A percentile compares a stretch with the other conserved stretches of the same genome.
phyloP scores from a whole-genome alignment of 2,329 filamentous ascomycete species.

The Huntiella savannae region DNA sequence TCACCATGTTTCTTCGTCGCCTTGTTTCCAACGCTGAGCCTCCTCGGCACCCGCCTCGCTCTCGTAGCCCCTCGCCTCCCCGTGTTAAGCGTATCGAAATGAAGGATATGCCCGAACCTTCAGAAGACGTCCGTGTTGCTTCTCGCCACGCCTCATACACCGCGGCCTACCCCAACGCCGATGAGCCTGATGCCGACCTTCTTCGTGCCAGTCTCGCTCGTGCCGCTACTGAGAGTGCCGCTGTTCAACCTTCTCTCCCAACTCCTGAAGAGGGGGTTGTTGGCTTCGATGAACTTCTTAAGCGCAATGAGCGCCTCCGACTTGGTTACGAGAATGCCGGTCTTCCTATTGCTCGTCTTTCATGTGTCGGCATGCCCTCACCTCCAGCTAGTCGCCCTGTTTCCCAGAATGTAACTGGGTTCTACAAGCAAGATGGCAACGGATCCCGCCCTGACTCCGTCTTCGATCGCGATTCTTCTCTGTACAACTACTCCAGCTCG shows the following conservation, averaged over 20 bases:
- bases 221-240: slow-evolving; percentile 5
- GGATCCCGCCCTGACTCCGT: not conserved
- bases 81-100: slow-evolving; percentile 11
- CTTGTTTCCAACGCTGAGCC: slow-evolving; percentile 8
- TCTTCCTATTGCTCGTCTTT: slow-evolving; percentile 10
- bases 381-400: slow-evolving; percentile 6
- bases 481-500: not conserved
- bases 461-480: slow-evolving; percentile 6
- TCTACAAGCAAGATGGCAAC: not conserved
- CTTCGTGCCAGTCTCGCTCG: slow-evolving; percentile 9
- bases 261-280: slow-evolving; percentile 10
- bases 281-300: slow-evolving; percentile 9
- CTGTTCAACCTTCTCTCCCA: slow-evolving; percentile 8
- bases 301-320: slow-evolving; percentile 7
- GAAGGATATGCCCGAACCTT: slow-evolving; percentile 10
- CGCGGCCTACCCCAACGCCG: not conserved
- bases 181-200: slow-evolving; percentile 6
- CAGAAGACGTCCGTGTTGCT: slow-evolving; percentile 2
- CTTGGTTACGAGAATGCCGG: slow-evolving; percentile 9
- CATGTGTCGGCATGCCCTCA: slow-evolving; percentile 8
- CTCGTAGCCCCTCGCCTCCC: slow-evolving; percentile 8
- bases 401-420: slow-evolving; percentile 4
- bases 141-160: slow-evolving; percentile 6
- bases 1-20: slow-evolving; percentile 9
- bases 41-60: slow-evolving; percentile 9